These are phyloP conservation scores for Neospermospora avenae DNA, from an alignment of 2,329 filamentous ascomycete species.

Conservation along the genomic window DNA sequence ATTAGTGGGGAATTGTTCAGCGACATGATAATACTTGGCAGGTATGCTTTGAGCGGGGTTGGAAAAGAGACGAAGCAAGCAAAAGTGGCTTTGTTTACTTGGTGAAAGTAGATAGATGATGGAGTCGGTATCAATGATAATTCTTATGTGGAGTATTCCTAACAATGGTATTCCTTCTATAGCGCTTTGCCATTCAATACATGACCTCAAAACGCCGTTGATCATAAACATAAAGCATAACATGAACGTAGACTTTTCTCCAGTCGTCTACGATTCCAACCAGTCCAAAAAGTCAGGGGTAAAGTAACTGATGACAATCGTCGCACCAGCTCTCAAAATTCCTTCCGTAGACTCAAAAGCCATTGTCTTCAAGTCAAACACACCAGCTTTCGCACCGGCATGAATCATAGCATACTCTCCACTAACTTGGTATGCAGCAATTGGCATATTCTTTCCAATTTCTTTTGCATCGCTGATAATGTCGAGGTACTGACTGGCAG, in stretches of 20 bases:
- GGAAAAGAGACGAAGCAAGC: too few species aligned
- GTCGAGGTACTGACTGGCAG: slow-evolving; percentile 90
- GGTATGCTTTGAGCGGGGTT: background rate
- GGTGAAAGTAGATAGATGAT: background rate
- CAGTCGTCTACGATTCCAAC: slow-evolving; percentile 48
- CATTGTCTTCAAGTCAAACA: slow-evolving; percentile 93
- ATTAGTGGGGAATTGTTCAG: too few species aligned
- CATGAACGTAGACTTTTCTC: background rate
- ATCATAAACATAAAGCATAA: background rate
- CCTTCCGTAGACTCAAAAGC: slow-evolving; percentile 93
- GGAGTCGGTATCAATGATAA: background rate
- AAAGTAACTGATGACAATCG: slow-evolving; percentile 92
- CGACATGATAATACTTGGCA: background rate
- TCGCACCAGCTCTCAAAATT: slow-evolving; percentile 88
- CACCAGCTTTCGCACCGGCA: slow-evolving; percentile 89
- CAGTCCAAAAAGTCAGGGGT: slow-evolving; percentile 75
- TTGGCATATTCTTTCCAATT: slow-evolving; percentile 82
- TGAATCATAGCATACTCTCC: slow-evolving; percentile 99
- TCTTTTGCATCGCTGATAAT: slow-evolving; percentile 98
- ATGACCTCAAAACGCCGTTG: slow-evolving; percentile 9
- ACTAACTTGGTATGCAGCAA: slow-evolving; percentile 95
- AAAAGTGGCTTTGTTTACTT: too few species aligned
- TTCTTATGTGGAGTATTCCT: background rate
- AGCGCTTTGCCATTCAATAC: background rate
- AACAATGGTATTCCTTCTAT: slow-evolving; percentile 7